Conservation (phyloP, 345 rosid species). For the Garcia nutans region DNA sequence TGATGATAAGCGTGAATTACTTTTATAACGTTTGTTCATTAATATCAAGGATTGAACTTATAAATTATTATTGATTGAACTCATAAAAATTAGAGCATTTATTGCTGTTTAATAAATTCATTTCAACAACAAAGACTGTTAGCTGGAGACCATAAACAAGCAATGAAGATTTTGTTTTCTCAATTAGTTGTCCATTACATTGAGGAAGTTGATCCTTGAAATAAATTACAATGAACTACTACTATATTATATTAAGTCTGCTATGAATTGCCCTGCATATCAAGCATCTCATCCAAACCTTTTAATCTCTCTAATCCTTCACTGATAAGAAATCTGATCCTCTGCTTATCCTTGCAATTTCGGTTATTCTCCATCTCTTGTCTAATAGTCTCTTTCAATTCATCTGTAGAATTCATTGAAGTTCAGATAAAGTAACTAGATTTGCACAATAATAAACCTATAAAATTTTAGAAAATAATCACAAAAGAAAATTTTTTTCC, state of each 20-base stretch:
- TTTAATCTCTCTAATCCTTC: slow-evolving; percentile 76
- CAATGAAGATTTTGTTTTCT: too few relatives aligned
- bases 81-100: too few relatives aligned
- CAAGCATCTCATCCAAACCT: slow-evolving; percentile 76
- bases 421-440: background rate
- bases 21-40: background rate
- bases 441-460: too few relatives aligned
- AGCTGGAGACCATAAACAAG: too few relatives aligned
- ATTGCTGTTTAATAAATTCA: too few relatives aligned
- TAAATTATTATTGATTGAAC: too few relatives aligned
- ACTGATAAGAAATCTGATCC: slow-evolving; percentile 65
- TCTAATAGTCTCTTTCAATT: slow-evolving; percentile 55
- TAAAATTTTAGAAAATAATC: too few relatives aligned
- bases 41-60: background rate
- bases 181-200: background rate
- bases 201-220: too few relatives aligned
- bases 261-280: slow-evolving; percentile 64
- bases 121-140: too few relatives aligned
- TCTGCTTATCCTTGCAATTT: slow-evolving; percentile 62
- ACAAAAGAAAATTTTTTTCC: too few relatives aligned
- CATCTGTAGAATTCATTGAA: slow-evolving; percentile 40
- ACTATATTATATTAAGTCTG: background rate
- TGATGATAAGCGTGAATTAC: background rate
- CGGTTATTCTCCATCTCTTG: slow-evolving; percentile 72
- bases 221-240: background rate